phyloP scores from a whole-genome alignment of 2,329 filamentous ascomycete genomes.

The Fusarium continuum region DNA sequence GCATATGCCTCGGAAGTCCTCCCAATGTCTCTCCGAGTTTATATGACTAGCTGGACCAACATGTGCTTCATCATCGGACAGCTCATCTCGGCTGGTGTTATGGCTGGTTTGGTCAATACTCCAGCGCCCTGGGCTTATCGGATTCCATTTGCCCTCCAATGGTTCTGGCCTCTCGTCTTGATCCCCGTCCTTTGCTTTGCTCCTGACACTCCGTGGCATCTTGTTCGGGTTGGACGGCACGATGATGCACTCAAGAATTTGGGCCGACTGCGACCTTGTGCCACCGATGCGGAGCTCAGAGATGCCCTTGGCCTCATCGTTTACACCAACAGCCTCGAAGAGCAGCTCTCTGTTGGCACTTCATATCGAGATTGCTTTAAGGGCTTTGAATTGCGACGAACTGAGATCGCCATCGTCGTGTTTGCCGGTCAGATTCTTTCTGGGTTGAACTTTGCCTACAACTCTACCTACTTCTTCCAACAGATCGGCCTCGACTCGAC shows the following conservation, averaged over 20 bases:
- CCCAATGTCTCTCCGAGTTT: slow-evolving; percentile 52
- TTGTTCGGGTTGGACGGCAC: slow-evolving; percentile 49
- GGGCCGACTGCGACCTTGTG: slow-evolving; percentile 43
- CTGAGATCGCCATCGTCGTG: slow-evolving; percentile 49
- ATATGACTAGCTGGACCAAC: slow-evolving; percentile 58
- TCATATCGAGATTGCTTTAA: slow-evolving; percentile 57
- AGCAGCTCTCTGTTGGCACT: slow-evolving; percentile 48
- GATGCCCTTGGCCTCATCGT: slow-evolving; percentile 53
- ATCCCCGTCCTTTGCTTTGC: slow-evolving; percentile 53
- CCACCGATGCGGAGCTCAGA: slow-evolving; percentile 45
- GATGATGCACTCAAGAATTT: slow-evolving; percentile 49
- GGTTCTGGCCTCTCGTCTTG: slow-evolving; percentile 57
- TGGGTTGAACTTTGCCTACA: slow-evolving; percentile 51
- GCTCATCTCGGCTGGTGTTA: slow-evolving; percentile 51
- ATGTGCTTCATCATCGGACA: slow-evolving; percentile 60
- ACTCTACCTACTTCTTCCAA: slow-evolving; percentile 55
- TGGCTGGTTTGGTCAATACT: slow-evolving; percentile 42
- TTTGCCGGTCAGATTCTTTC: slow-evolving; percentile 51
- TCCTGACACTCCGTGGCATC: slow-evolving; percentile 59
- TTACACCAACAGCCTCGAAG: slow-evolving; percentile 54
- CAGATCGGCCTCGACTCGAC: slow-evolving; percentile 47
- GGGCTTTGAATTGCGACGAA: slow-evolving; percentile 52
- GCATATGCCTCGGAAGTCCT: slow-evolving; percentile 58
- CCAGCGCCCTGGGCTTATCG: slow-evolving; percentile 55
- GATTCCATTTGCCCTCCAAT: slow-evolving; percentile 59